phyloP scores from a whole-genome alignment of 2,329 filamentous ascomycete species.

The Tolypocladium capitatum region DNA sequence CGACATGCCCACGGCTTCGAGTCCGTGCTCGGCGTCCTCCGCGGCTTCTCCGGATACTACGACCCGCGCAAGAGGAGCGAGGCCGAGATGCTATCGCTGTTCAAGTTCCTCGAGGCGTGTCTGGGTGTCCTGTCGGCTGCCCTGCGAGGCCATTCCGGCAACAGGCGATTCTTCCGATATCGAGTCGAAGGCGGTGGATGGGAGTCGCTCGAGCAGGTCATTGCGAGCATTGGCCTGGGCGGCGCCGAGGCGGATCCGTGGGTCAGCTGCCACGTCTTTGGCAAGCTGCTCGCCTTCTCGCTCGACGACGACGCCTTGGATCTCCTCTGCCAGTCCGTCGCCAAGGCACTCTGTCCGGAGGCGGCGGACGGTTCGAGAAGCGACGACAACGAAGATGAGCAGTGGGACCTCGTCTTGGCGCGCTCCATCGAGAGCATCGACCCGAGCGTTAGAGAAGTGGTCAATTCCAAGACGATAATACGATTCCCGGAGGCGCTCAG shows the following conservation, averaged over 20 bases:
- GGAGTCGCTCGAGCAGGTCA: slow-evolving; percentile 58
- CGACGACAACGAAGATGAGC: slow-evolving; percentile 14
- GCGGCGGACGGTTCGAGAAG: slow-evolving; percentile 7
- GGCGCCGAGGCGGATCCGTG: slow-evolving; percentile 54
- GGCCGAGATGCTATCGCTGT: slow-evolving; percentile 50
- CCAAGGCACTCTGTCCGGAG: slow-evolving; percentile 21
- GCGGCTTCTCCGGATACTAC: slow-evolving; percentile 63
- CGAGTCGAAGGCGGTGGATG: slow-evolving; percentile 67
- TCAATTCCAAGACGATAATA: slow-evolving; percentile 38
- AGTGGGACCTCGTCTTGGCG: slow-evolving; percentile 24
- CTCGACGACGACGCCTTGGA: slow-evolving; percentile 66
- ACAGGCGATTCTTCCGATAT: slow-evolving; percentile 73
- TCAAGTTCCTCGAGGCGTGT: slow-evolving; percentile 57
- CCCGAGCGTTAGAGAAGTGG: slow-evolving; percentile 31
- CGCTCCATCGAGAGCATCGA: slow-evolving; percentile 23
- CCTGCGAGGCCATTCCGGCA: slow-evolving; percentile 69
- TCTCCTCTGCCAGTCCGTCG: slow-evolving; percentile 47
- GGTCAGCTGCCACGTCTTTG: slow-evolving; percentile 63
- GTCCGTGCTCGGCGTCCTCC: slow-evolving; percentile 53
- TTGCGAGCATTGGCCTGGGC: slow-evolving; percentile 54
- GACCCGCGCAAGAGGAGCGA: slow-evolving; percentile 48
- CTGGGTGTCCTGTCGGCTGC: slow-evolving; percentile 62
- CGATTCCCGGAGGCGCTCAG: slow-evolving; percentile 51
- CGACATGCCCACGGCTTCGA: slow-evolving; percentile 70
- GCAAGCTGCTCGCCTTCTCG: slow-evolving; percentile 67